Percentiles rank a stretch among this genome's conserved stretches.
Conservation (phyloP, 768 basidiomycete species). For the Boletus tomentosulus region DNA sequence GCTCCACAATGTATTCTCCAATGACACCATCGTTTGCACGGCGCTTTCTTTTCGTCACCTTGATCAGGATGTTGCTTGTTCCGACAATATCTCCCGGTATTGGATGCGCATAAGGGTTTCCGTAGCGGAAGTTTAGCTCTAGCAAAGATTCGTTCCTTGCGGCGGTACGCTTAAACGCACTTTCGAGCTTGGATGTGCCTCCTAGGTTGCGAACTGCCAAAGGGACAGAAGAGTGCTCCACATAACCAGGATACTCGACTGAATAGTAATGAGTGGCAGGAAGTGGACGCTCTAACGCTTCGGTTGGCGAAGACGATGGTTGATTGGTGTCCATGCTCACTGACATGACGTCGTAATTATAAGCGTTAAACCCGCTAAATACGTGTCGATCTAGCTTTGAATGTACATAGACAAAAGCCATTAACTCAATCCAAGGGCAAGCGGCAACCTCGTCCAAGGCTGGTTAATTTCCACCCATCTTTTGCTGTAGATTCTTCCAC, state of each 20-base stretch:
- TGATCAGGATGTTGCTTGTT: constrained; percentile 81
- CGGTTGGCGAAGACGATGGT: constrained; percentile 11
- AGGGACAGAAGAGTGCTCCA: constrained; percentile 56
- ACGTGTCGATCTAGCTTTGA: no score
- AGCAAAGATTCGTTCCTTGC: constrained; percentile 61
- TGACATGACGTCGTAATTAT: neutral
- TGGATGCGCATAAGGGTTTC: constrained; percentile 78
- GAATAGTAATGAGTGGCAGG: constrained; percentile 66
- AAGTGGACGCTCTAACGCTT: constrained; percentile 42
- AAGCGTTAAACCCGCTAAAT: neutral
- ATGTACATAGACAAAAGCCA: neutral
- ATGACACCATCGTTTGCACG: constrained; percentile 34
- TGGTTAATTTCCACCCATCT: constrained; percentile 17
- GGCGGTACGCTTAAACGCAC: constrained; percentile 67
- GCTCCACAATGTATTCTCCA: constrained; percentile 73
- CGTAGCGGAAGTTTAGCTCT: constrained; percentile 73
- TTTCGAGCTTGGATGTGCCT: constrained; percentile 65
- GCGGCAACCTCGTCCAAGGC: neutral
- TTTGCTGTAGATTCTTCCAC: constrained; percentile 33
- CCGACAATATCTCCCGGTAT: constrained; percentile 74
- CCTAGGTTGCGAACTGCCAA: constrained; percentile 64
- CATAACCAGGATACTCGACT: constrained; percentile 89
- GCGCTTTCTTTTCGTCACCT: constrained; percentile 70
- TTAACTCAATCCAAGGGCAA: neutral
- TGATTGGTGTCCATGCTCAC: constrained; percentile 10